These are phyloP conservation scores for Rhynchosporium graminicola DNA, from an alignment of 2,329 filamentous ascomycete species.

Conservation along the genomic window DNA sequence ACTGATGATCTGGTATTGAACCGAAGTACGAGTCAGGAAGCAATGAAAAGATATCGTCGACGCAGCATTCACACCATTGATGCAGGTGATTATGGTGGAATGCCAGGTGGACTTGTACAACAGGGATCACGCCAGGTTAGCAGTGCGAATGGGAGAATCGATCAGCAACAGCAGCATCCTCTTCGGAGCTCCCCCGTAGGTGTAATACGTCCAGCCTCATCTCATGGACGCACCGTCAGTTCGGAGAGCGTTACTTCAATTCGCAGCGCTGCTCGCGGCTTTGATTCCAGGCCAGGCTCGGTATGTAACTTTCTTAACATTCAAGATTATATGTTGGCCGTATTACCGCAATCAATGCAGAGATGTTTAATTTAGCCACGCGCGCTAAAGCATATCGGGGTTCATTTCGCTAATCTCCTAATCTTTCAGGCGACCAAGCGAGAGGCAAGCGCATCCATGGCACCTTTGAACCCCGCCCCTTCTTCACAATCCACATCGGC, in stretches of 20 bases:
- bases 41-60: slow-evolving; percentile 75
- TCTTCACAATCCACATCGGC: slow-evolving; percentile 39
- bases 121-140: slow-evolving; percentile 37
- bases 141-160: slow-evolving; percentile 37
- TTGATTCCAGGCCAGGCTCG: slow-evolving; percentile 60
- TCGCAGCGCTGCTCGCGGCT: slow-evolving; percentile 57
- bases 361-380: slow-evolving; percentile 37
- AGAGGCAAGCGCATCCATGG: slow-evolving; percentile 49
- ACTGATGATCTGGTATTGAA: slow-evolving; percentile 51
- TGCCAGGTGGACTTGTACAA: slow-evolving; percentile 28
- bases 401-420: slow-evolving; percentile 46
- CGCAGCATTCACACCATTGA: slow-evolving; percentile 76
- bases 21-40: slow-evolving; percentile 59
- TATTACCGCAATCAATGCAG: slow-evolving; percentile 2
- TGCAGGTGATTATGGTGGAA: slow-evolving; percentile 32
- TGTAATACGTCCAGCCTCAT: slow-evolving; percentile 32
- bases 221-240: slow-evolving; percentile 52
- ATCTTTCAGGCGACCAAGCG: slow-evolving; percentile 61
- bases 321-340: slow-evolving; percentile 25
- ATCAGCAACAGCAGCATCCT: slow-evolving; percentile 40
- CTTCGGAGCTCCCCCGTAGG: slow-evolving; percentile 39
- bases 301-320: slow-evolving; percentile 52
- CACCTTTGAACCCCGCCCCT: slow-evolving; percentile 47
- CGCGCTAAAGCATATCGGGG: slow-evolving; percentile 34
- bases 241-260: slow-evolving; percentile 64